Conservation (phyloP, 805 yeast species). For the Yarrowia sp. region DNA sequence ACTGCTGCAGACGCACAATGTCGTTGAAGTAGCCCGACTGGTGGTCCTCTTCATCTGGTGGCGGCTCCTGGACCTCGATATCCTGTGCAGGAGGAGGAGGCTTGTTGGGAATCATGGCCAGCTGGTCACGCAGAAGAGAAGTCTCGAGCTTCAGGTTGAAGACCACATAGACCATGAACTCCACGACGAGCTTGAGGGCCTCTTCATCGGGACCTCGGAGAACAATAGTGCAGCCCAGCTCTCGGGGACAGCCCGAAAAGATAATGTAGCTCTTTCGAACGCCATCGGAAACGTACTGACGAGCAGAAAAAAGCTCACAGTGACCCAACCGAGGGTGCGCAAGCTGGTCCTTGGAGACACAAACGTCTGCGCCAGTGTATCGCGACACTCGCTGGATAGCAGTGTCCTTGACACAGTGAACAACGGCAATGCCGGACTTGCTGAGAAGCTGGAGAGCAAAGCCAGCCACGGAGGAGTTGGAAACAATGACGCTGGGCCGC, state of each 20-base stretch:
- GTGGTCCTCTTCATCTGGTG: constrained; percentile 6
- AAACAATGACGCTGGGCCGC: constrained; percentile 74
- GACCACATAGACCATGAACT: constrained; percentile 74
- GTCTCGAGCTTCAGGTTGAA: constrained; percentile 80
- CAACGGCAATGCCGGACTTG: constrained; percentile 76
- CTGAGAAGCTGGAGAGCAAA: constrained; percentile 70
- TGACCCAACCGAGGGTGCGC: constrained; percentile 72
- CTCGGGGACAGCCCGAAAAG: constrained; percentile 70
- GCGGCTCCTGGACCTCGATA: neutral
- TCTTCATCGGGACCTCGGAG: constrained; percentile 76
- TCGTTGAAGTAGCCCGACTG: constrained; percentile 31
- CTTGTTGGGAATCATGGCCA: constrained; percentile 44
- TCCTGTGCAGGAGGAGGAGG: neutral
- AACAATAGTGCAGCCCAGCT: constrained; percentile 79
- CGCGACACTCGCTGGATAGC: constrained; percentile 76
- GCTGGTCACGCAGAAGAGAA: constrained; percentile 66
- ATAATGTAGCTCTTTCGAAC: constrained; percentile 65
- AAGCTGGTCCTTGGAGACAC: constrained; percentile 79
- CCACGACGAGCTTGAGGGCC: constrained; percentile 69
- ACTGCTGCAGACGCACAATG: constrained; percentile 32
- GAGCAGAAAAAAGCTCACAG: constrained; percentile 70
- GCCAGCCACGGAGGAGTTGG: constrained; percentile 79
- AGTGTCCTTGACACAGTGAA: constrained; percentile 74
- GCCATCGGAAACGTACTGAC: constrained; percentile 57
- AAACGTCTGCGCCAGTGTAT: constrained; percentile 79